Evolutionary conservation across 441 rosid species (phyloP), one percentile per base, ranked within the genome.

Genomic region (Populus hybrid): DNA sequence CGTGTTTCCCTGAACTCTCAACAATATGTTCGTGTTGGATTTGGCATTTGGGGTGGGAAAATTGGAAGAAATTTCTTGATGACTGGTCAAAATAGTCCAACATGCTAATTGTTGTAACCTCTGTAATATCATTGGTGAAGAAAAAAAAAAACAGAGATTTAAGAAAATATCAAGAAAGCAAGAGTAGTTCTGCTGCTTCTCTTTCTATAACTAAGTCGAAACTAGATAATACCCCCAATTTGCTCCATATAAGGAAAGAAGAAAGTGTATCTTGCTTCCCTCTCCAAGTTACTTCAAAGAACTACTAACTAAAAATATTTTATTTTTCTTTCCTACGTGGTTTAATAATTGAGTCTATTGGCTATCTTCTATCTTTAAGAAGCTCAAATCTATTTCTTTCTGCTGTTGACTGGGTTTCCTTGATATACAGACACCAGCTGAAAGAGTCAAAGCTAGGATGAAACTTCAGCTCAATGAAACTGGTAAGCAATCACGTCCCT

Each of bases 361-460:
- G 18, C 57, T 46, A 46, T 46, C 20, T 46, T 40, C 50, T 40
- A 40, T 12, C 50, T 40, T 40, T 5, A 9, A 75, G 26, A 26
- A 75, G 36, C 35, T 24, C 54, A 46, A 23, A 10, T 67, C 61
- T 65, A 35, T 64, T 46, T 5, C 70, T 40, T 30, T 24, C 70
- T 65, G 6, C 20, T 14, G 20, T 14, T 46, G 57, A 46, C 20
- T 69, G 81, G n/a, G 12, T 78, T 82, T 82, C 73, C 81, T 76
- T 85, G 81, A 59, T 79, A 74, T 65, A 81, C 88, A 93, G 98
- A 83, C 93, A 40, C 86, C 90, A 30, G 95, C 95, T 82, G 97
- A 89, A 74, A 93, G 87, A 77, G 94, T 93, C 71, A 95, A 95
- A 83, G 98, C 98, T 75, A 89, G 85, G 90, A 95, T 89, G 97